Conservation (phyloP, 1,139 yeast genomes). For the Nadsonia commutata region DNA sequence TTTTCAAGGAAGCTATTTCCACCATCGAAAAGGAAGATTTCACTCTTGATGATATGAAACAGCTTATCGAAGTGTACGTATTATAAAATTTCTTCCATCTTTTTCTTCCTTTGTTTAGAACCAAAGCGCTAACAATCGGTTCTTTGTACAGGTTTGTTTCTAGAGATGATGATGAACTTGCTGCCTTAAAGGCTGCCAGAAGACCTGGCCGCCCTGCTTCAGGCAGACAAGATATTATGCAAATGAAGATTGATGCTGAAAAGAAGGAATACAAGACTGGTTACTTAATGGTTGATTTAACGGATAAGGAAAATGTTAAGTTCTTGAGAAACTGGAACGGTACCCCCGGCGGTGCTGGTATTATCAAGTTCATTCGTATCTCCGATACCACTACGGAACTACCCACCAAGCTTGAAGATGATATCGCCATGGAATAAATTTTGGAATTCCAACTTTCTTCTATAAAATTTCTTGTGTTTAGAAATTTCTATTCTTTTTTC, state of each 20-base stretch:
- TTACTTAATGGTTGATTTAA: constrained; percentile 55
- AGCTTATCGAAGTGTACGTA: constrained; percentile 37
- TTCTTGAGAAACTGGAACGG: constrained; percentile 66
- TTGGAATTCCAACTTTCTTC: background rate
- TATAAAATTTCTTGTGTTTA: background rate
- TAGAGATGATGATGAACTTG: constrained; percentile 61
- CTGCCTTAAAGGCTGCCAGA: constrained; percentile 40
- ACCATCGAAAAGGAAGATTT: constrained; percentile 31
- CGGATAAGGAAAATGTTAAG: constrained; percentile 43
- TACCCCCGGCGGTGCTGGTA: constrained; percentile 14
- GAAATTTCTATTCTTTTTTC: background rate
- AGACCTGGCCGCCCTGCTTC: constrained; percentile 82
- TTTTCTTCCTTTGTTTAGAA: constrained; percentile 1
- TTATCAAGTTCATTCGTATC: background rate
- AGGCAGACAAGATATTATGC: constrained; percentile 50
- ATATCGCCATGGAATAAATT: background rate
- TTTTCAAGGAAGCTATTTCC: constrained; percentile 48
- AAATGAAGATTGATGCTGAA: constrained; percentile 49
- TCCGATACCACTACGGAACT: background rate
- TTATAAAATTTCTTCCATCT: background rate
- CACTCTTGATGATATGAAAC: constrained; percentile 41
- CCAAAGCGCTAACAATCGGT: constrained; percentile 3
- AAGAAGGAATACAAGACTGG: constrained; percentile 52
- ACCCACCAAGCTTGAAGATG: background rate
- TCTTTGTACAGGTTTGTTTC: too few species aligned